A percentile compares a stretch with the other conserved stretches of the same genome.
phyloP scores from a whole-genome alignment of 768 basidiomycete species.

The Boletus rubescentipes region DNA sequence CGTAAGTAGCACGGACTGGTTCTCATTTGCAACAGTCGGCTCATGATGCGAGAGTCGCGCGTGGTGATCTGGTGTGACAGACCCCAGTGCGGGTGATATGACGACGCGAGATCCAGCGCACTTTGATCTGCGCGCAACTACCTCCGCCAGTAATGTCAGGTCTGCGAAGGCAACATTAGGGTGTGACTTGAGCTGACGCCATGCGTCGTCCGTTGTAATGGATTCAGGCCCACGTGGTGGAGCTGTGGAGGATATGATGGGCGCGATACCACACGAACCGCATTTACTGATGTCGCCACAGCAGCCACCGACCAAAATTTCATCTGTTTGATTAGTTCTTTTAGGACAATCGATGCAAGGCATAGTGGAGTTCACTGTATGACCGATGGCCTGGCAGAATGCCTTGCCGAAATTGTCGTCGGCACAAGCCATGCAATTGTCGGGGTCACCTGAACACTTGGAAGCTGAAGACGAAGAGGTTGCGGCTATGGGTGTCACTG shows the following conservation, averaged over 20 bases:
- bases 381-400: constrained; percentile 76
- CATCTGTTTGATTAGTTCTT: constrained; percentile 25
- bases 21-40: constrained; percentile 17
- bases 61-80: constrained; percentile 47
- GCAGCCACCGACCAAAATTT: constrained; percentile 34
- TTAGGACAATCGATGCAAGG: constrained; percentile 60
- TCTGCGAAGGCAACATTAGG: constrained; percentile 87
- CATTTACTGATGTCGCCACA: constrained; percentile 36
- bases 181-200: constrained; percentile 82
- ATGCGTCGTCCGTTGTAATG: constrained; percentile 80
- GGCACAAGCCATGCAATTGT: constrained; percentile 82
- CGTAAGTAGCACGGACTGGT: constrained; percentile 45
- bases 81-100: constrained; percentile 52
- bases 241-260: constrained; percentile 26
- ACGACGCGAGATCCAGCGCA: constrained; percentile 71
- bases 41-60: constrained; percentile 12
- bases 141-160: constrained; percentile 80
- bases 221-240: constrained; percentile 40
- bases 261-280: constrained; percentile 34
- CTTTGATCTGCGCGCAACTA: constrained; percentile 79
- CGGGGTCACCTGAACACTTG: constrained; percentile 82
- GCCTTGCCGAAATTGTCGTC: constrained; percentile 86
- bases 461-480: constrained; percentile 28
- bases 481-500: constrained; percentile 39
- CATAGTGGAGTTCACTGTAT: constrained; percentile 51